phyloP scores from a whole-genome alignment of 176 grass and related monocot genomes.

The Metroxylon sagu region DNA sequence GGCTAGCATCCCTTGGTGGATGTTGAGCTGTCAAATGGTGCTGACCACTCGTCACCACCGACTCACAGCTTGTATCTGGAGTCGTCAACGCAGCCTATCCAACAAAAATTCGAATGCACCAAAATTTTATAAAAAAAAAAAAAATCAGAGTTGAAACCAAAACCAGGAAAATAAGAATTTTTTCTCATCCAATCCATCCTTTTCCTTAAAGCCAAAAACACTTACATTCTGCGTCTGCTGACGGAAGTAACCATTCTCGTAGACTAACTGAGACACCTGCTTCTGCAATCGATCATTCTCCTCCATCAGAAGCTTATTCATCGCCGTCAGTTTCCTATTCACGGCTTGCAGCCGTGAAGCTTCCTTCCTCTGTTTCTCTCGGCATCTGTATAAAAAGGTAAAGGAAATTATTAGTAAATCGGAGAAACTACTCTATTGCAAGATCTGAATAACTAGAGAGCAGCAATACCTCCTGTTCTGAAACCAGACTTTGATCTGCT shows the following conservation, averaged over 20 bases:
- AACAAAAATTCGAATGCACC: not conserved
- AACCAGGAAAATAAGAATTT: not conserved
- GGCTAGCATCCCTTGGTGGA: constrained; percentile 41
- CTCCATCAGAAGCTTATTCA: constrained; percentile 93
- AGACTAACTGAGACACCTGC: constrained; percentile 69
- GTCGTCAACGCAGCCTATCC: constrained; percentile 46
- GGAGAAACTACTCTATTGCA: too few species aligned
- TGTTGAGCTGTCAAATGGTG: constrained; percentile 31
- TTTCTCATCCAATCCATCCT: not conserved
- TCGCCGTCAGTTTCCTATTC: constrained; percentile 69
- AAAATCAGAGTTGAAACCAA: not conserved
- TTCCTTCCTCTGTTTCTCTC: constrained; percentile 88
- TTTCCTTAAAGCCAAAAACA: not conserved
- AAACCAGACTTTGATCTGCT: constrained; percentile 93
- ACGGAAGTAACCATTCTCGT: constrained; percentile 63
- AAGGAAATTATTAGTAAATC: not conserved
- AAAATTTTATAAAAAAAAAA: not conserved
- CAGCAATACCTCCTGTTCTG: constrained; percentile 51
- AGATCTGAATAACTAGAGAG: too few species aligned
- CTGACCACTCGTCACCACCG: constrained; percentile 59
- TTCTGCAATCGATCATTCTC: constrained; percentile 86
- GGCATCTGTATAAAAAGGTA: constrained; percentile 23
- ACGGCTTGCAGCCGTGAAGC: constrained; percentile 45
- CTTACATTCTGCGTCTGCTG: constrained; percentile 48
- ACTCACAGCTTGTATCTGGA: constrained; percentile 66